Conservation (phyloP, 129 eudicot species). For the Pseudognaphalium luteoalbum region DNA sequence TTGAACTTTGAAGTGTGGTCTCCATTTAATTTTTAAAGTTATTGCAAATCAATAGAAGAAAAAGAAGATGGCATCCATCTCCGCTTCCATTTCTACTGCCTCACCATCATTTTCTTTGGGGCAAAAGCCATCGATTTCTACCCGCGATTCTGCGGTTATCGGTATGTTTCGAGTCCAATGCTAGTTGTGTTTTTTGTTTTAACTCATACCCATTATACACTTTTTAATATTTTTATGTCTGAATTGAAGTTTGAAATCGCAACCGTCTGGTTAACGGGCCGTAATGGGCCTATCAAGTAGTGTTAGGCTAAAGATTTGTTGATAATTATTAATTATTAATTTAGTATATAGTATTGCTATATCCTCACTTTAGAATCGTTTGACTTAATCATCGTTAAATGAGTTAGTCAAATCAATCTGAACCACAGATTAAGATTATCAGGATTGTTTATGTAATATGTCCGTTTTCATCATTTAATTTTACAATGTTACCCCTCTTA, state of each 20-base stretch:
- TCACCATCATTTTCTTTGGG: conserved; percentile 39
- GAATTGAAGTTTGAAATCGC: no score
- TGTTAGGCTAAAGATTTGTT: not conserved
- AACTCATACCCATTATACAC: not conserved
- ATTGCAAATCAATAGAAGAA: conserved; percentile 23
- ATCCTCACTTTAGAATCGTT: no score
- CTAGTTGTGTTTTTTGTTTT: not conserved
- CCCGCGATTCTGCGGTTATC: conserved; percentile 21
- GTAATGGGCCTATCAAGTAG: not conserved
- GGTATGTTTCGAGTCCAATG: conserved; percentile 16
- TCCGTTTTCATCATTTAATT: no score
- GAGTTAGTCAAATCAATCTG: no score
- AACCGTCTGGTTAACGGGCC: no score
- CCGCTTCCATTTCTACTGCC: conserved; percentile 73
- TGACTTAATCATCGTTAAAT: no score
- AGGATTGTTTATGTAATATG: no score
- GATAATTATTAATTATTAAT: no score
- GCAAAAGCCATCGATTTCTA: conserved; percentile 26
- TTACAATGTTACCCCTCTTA: no score
- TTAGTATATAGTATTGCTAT: not conserved
- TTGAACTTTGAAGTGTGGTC: conserved; percentile 14
- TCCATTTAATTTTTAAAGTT: conserved; percentile 21
- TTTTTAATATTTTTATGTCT: not conserved
- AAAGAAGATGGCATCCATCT: conserved; percentile 68
- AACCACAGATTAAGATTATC: no score